Conservation (phyloP, 2,329 filamentous ascomycete genomes). For the Aureobasidium sp. region DNA sequence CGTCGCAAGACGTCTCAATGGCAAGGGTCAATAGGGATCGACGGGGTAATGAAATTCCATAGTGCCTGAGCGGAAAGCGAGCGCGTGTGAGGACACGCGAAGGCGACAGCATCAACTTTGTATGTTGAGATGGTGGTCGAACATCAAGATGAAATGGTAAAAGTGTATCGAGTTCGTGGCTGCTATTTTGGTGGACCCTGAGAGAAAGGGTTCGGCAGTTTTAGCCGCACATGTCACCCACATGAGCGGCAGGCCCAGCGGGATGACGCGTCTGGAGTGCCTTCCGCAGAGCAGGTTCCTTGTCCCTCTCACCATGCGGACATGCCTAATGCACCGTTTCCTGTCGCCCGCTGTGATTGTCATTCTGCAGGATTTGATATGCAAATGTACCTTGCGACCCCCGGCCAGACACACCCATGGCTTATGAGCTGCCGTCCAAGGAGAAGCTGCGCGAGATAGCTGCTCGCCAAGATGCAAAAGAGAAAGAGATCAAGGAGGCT, state of each 20-base stretch:
- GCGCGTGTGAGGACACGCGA: background rate
- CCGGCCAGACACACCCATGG: background rate
- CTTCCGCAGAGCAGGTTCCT: background rate
- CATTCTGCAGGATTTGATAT: background rate
- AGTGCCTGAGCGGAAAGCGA: background rate
- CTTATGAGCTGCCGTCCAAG: constrained; percentile 22
- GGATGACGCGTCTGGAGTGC: background rate
- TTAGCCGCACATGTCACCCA: background rate
- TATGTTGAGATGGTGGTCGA: background rate
- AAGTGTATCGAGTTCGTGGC: background rate
- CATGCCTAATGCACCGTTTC: background rate
- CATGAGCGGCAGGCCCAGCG: background rate
- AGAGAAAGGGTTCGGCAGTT: background rate
- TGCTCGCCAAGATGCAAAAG: constrained; percentile 26
- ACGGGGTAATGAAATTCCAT: background rate
- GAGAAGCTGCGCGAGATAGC: constrained; percentile 28
- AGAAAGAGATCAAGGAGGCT: constrained; percentile 19
- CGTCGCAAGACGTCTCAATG: constrained; percentile 84
- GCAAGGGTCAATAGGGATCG: constrained; percentile 44
- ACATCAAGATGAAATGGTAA: background rate
- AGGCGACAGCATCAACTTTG: constrained; percentile 9
- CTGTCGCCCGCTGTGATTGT: background rate
- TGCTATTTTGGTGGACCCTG: background rate
- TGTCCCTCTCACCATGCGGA: background rate
- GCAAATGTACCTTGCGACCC: background rate